These are phyloP conservation scores for Phycomyces blakesleeanus DNA, from an alignment of 192 early-diverging fungal species.

Conservation along the genomic window DNA sequence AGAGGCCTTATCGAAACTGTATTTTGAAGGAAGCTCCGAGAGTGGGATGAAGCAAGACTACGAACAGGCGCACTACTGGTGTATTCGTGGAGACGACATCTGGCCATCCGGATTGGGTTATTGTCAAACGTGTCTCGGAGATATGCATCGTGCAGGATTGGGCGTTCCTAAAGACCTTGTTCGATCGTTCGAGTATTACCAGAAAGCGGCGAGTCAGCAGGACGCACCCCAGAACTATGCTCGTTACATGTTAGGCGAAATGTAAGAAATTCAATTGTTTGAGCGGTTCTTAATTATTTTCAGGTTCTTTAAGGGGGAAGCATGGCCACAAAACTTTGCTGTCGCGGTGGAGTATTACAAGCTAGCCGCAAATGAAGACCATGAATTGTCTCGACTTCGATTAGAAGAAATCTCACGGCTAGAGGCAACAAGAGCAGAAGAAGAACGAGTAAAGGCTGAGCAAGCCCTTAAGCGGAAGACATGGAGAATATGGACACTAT, in stretches of 20 bases:
- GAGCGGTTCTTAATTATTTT: background rate
- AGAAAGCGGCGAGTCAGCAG: constrained; percentile 34
- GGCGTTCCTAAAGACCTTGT: constrained; percentile 23
- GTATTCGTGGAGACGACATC: constrained; percentile 26
- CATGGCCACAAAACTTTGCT: constrained; percentile 16
- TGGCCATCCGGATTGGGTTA: constrained; percentile 36
- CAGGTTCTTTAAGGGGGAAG: constrained; percentile 20
- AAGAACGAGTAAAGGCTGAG: background rate
- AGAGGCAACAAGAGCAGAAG: background rate
- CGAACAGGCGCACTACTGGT: constrained; percentile 25
- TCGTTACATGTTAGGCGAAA: constrained; percentile 29
- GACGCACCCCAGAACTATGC: constrained; percentile 36
- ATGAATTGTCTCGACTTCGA: constrained; percentile 15
- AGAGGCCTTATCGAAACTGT: constrained; percentile 23
- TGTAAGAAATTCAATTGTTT: constrained; percentile 11
- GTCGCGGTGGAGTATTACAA: constrained; percentile 19
- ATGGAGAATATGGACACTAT: background rate
- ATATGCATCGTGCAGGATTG: constrained; percentile 28
- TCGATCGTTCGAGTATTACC: constrained; percentile 29
- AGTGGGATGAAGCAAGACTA: constrained; percentile 19
- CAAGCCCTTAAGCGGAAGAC: background rate
- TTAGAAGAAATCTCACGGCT: background rate
- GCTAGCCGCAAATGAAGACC: constrained; percentile 16
- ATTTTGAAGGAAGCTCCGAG: constrained; percentile 19
- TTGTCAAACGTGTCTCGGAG: constrained; percentile 32